phyloP scores from a whole-genome alignment of 306 rosid species.

The Dryas alaskensis region DNA sequence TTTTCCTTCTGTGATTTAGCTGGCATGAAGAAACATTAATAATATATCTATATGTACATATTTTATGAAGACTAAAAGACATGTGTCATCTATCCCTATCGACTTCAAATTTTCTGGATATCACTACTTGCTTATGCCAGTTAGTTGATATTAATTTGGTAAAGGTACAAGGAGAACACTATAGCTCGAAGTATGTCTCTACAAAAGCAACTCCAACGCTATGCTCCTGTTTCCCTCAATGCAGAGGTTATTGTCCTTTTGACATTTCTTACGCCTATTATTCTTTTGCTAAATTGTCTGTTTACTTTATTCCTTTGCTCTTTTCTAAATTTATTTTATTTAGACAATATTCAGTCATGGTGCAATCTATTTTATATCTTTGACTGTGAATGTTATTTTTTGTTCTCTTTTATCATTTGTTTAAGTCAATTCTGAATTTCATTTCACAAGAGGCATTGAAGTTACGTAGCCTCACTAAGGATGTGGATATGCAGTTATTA shows the following conservation, averaged over 20 bases:
- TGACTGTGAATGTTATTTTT: too few species aligned
- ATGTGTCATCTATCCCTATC: neutral
- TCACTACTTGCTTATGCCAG: slow-evolving; percentile 29
- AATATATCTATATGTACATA: neutral
- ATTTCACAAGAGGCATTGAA: neutral
- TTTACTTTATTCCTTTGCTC: neutral
- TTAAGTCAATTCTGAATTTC: neutral
- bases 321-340: neutral
- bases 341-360: neutral
- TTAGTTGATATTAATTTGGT: slow-evolving; percentile 26
- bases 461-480: too few species aligned
- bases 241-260: slow-evolving; percentile 56
- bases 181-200: slow-evolving; percentile 53
- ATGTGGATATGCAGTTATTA: too few species aligned
- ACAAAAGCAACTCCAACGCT: slow-evolving; percentile 73
- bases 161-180: slow-evolving; percentile 69
- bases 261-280: slow-evolving; percentile 1
- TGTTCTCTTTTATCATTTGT: neutral
- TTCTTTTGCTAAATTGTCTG: neutral
- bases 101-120: neutral
- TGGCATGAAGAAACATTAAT: neutral
- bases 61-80: neutral
- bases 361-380: neutral
- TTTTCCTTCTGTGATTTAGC: neutral
- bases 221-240: slow-evolving; percentile 68